Percentiles rank a stretch among this genome's conserved stretches.
phyloP scores from a whole-genome alignment of 2,329 filamentous ascomycete genomes.

The Gliomastix tumulicola region DNA sequence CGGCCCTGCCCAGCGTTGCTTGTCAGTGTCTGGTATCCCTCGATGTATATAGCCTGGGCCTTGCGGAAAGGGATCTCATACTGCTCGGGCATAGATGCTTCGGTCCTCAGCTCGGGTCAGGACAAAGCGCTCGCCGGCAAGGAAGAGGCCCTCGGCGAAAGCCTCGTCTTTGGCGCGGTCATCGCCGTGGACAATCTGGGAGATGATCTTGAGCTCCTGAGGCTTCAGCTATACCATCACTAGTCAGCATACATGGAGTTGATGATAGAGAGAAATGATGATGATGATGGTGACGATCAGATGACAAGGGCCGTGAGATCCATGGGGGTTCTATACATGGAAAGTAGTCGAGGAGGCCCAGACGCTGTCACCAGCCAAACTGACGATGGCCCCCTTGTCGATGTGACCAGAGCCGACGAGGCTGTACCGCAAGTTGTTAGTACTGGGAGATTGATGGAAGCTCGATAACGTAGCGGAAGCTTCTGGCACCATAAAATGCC shows the following conservation, averaged over 20 bases:
- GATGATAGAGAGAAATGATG: no score
- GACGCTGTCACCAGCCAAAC: slow-evolving; percentile 68
- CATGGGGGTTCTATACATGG: slow-evolving; percentile 48
- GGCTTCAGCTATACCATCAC: slow-evolving; percentile 29
- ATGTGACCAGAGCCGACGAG: slow-evolving; percentile 73
- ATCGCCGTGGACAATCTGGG: slow-evolving; percentile 40
- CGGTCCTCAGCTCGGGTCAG: slow-evolving; percentile 68
- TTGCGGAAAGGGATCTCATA: slow-evolving; percentile 32
- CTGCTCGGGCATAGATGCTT: slow-evolving; percentile 81
- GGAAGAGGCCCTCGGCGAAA: slow-evolving; percentile 64
- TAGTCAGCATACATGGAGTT: no score
- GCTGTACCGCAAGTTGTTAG: slow-evolving; percentile 38
- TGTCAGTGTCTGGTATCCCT: no score
- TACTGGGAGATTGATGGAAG: background rate
- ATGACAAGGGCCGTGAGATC: background rate
- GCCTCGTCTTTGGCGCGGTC: slow-evolving; percentile 53
- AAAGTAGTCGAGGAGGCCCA: slow-evolving; percentile 71
- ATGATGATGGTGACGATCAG: no score
- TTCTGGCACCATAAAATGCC: background rate
- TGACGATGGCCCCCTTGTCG: slow-evolving; percentile 81
- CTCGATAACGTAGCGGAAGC: background rate
- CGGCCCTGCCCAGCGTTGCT: slow-evolving; percentile 57
- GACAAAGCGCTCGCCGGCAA: slow-evolving; percentile 74
- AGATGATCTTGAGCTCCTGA: slow-evolving; percentile 52
- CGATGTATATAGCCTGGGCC: no score